phyloP scores from a whole-genome alignment of 257 asterid species.

The Nicotiana paniculata region DNA sequence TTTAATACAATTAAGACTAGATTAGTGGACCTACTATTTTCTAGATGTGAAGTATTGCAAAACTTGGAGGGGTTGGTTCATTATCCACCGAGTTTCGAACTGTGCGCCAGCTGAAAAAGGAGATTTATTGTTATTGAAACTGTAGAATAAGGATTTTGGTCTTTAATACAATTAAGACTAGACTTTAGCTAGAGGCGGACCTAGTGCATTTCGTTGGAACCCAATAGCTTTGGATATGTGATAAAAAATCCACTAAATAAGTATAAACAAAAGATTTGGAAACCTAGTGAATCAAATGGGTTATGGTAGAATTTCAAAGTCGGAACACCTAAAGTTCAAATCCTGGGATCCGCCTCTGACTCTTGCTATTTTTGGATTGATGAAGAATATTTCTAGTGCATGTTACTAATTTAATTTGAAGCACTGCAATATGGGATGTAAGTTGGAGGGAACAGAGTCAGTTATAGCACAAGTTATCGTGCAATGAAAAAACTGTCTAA shows the following conservation, averaged over 20 bases:
- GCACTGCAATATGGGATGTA: neutral
- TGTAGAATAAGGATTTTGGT: conserved; percentile 9
- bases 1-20: neutral
- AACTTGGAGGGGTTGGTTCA: too few species aligned
- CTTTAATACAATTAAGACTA: neutral
- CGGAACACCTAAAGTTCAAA: too few species aligned
- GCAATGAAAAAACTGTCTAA: neutral
- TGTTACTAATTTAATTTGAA: neutral
- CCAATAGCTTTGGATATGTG: too few species aligned
- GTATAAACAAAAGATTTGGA: too few species aligned
- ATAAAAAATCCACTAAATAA: too few species aligned
- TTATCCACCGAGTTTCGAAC: too few species aligned
- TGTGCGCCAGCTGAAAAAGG: neutral
- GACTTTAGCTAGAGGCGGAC: neutral
- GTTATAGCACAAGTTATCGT: neutral
- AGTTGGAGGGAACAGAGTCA: neutral
- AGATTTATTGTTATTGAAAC: neutral
- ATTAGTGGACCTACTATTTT: too few species aligned
- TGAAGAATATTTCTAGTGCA: neutral
- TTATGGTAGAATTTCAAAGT: too few species aligned
- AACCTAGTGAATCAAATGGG: too few species aligned
- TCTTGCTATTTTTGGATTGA: neutral
- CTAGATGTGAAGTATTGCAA: too few species aligned
- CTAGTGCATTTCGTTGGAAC: too few species aligned
- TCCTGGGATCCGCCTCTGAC: too few species aligned